phyloP scores from a whole-genome alignment of 2,329 filamentous ascomycete genomes.

The Fusarium papillatum region DNA sequence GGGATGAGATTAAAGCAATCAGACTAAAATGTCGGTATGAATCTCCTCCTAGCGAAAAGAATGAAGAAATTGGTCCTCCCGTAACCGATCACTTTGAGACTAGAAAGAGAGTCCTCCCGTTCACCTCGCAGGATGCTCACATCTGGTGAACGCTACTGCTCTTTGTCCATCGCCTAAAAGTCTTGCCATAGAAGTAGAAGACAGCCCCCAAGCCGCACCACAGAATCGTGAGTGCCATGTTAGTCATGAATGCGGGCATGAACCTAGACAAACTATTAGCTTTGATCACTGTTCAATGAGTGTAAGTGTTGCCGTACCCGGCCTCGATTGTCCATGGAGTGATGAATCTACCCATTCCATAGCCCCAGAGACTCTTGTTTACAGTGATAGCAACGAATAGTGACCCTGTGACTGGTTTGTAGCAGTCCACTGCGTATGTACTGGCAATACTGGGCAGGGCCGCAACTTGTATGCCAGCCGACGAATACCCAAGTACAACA shows the following conservation, averaged over 20 bases:
- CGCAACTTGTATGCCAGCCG: conserved; percentile 49
- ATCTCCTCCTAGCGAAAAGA: background rate
- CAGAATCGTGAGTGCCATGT: conserved; percentile 9
- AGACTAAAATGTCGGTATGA: background rate
- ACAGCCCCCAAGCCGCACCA: conserved; percentile 1
- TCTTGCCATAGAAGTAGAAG: conserved; percentile 19
- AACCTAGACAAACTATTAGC: background rate
- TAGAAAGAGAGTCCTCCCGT: background rate
- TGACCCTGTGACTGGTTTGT: conserved; percentile 57
- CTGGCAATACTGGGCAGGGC: conserved; percentile 70
- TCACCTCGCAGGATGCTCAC: background rate
- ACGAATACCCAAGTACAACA: conserved; percentile 61
- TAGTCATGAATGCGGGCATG: conserved; percentile 12
- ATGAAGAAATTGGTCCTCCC: background rate
- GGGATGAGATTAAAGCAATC: background rate
- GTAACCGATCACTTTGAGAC: background rate
- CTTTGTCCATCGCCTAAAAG: conserved; percentile 8
- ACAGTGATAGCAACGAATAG: conserved; percentile 25
- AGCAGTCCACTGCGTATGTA: conserved; percentile 74
- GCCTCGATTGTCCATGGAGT: conserved; percentile 17
- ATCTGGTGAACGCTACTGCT: conserved; percentile 9
- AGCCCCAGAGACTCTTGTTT: conserved; percentile 27
- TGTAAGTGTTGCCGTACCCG: conserved; percentile 5
- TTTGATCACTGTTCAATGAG: background rate
- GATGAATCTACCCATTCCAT: conserved; percentile 22